Conservation (phyloP, 2,329 filamentous ascomycete genomes). For the Colletotrichum ledebouriae region DNA sequence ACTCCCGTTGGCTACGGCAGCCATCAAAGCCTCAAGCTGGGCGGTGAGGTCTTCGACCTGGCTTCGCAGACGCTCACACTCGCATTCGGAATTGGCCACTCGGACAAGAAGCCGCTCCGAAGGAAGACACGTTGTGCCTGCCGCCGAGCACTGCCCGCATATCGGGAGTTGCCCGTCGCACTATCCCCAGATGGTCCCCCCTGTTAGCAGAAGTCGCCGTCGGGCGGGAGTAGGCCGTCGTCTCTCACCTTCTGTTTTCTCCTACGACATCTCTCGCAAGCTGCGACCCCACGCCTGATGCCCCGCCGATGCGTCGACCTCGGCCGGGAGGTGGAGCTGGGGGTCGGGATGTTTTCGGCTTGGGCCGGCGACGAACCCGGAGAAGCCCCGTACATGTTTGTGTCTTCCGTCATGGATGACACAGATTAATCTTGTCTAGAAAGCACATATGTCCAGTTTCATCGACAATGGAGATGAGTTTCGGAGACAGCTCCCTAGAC, state of each 20-base stretch:
- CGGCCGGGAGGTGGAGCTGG: background rate
- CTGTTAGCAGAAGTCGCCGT: conserved; percentile 2
- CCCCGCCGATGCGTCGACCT: conserved; percentile 14
- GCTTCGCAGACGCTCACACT: conserved; percentile 21
- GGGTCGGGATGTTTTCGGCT: conserved; percentile 14
- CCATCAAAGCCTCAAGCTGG: conserved; percentile 17
- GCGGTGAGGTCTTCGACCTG: conserved; percentile 7
- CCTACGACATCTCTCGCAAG: conserved; percentile 34
- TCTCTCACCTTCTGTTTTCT: conserved; percentile 31
- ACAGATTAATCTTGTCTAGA: background rate
- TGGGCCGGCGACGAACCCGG: conserved; percentile 17
- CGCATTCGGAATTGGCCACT: conserved; percentile 1
- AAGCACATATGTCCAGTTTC: too few species aligned
- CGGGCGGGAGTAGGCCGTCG: background rate
- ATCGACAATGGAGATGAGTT: background rate
- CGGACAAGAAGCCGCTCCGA: conserved; percentile 31
- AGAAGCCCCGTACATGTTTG: background rate
- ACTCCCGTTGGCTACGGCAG: background rate
- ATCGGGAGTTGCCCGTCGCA: conserved; percentile 37
- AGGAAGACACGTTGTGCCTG: conserved; percentile 22
- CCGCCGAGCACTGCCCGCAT: conserved; percentile 23
- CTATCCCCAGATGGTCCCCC: background rate
- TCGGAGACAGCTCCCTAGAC: background rate
- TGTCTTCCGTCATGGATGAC: conserved; percentile 3
- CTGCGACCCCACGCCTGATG: conserved; percentile 28